A percentile compares a stretch with the other conserved stretches of the same genome.
Conservation (phyloP, 768 basidiomycete species). For the Hemileccinum rubropunctum region DNA sequence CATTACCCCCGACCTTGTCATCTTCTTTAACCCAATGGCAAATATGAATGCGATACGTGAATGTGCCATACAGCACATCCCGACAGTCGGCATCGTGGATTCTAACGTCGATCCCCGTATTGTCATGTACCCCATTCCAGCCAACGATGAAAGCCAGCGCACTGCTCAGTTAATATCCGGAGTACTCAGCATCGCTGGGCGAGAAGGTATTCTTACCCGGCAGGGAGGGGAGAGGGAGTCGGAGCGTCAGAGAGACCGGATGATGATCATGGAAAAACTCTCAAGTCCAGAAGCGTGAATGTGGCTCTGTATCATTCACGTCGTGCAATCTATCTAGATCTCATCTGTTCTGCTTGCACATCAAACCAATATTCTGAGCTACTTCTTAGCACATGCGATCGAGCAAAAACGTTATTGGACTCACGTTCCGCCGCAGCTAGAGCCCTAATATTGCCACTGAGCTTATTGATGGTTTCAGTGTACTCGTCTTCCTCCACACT, state of each 20-base stretch:
- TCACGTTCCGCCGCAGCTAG: conserved; percentile 86
- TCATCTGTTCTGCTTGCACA: conserved; percentile 48
- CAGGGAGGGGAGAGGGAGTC: conserved; percentile 27
- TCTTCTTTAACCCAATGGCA: conserved; percentile 87
- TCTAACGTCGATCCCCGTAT: conserved; percentile 94
- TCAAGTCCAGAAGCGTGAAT: conserved; percentile 16
- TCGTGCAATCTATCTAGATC: conserved; percentile 22
- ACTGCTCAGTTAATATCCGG: conserved; percentile 91
- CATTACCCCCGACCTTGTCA: conserved; percentile 79
- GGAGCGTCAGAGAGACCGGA: conserved; percentile 25
- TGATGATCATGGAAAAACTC: conserved; percentile 25
- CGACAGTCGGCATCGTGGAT: conserved; percentile 92
- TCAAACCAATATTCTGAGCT: conserved; percentile 67
- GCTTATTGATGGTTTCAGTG: conserved; percentile 92
- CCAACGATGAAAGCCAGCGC: conserved; percentile 93
- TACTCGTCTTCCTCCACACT: conserved; percentile 98
- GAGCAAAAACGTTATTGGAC: conserved; percentile 29
- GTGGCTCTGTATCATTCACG: conserved; percentile 3
- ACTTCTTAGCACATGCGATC: conserved; percentile 17
- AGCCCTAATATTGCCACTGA: conserved; percentile 82
- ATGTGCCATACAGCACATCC: conserved; percentile 85
- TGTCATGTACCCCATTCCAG: conserved; percentile 97
- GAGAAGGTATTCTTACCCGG: conserved; percentile 61
- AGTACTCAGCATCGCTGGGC: conserved; percentile 84
- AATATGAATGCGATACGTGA: conserved; percentile 88